Evolutionary conservation across 2,329 filamentous ascomycete genomes (phyloP), one percentile per base, ranked within the genome.

Genomic region (Colletotrichum noveboracense): DNA sequence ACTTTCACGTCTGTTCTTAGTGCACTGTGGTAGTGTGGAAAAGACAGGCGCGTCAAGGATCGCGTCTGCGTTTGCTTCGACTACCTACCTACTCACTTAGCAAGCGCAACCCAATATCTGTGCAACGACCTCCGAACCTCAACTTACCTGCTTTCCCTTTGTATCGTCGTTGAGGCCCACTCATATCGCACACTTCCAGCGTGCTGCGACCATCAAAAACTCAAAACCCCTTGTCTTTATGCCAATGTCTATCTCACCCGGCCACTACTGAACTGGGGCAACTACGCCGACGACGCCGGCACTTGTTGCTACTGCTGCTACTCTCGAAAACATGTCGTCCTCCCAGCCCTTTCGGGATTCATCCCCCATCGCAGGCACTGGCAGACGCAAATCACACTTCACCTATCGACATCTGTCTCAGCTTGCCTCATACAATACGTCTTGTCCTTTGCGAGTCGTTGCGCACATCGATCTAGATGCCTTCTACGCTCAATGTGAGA

Each of bases 401-500:
- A 98, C 95, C 4, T 95, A 94, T 83, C 94, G 94, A 76, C 93
- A 98, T 70, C 89, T 98, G 18, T 89, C 91, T 38, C 93, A 96
- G 78, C 91, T 98, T 73, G 91, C 93, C 8, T 89, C 92, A 12
- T 95, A 91, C 78, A 92, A 91, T 38, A 89, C 93, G 0, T 91
- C 92, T 10, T 95, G 92, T 66, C 96, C 96, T 2, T 89, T 99
- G 43, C 93, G 97, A 61, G 94, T 97, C 32, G 92, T 98, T 79
- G 95, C 95, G 8, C 96, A 98, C 83, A 92, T 98, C 77, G 97
- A 99, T 81, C 92, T 99, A 75, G 97, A 99, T 90, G 96, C 96
- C 52, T 99, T 99, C 85, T 99, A 99, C 84, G 94, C 94, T 5
- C 97, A 99, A 87, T 98, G 96, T 82, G 97, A 99, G 86, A 97